These are phyloP conservation scores for Cardiospermum halicacabum DNA, from an alignment of 345 rosid genomes.

Conservation along the genomic window DNA sequence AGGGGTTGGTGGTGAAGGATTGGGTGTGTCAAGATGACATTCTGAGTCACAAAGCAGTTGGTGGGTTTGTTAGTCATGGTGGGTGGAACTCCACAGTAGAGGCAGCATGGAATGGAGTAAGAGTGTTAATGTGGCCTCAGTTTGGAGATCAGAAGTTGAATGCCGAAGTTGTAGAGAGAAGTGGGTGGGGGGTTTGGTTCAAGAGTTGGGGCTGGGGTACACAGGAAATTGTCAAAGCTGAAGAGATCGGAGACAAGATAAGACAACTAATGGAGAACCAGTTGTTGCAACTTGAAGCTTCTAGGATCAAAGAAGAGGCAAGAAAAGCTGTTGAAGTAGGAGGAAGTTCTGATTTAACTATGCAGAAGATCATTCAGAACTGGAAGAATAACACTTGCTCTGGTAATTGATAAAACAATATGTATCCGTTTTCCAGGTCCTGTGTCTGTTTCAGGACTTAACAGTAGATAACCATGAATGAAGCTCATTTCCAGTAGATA, in stretches of 20 bases:
- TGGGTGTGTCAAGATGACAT: constrained; percentile 43
- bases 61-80: constrained; percentile 37
- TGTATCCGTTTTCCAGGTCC: background rate
- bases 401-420: background rate
- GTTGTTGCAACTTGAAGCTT: constrained; percentile 16
- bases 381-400: background rate
- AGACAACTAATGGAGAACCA: constrained; percentile 29
- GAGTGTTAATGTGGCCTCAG: constrained; percentile 39
- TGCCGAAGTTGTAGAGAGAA: constrained; percentile 25
- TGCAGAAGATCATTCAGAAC: constrained; percentile 6
- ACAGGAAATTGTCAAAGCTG: constrained; percentile 22
- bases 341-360: constrained; percentile 18
- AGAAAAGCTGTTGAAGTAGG: constrained; percentile 25
- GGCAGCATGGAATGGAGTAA: constrained; percentile 35
- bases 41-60: constrained; percentile 28
- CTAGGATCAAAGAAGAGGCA: constrained; percentile 26
- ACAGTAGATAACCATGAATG: no score
- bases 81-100: constrained; percentile 52
- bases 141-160: constrained; percentile 44
- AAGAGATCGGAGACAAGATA: constrained; percentile 31
- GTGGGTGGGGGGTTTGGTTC: constrained; percentile 30
- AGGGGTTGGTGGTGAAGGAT: constrained; percentile 30
- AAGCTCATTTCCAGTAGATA: no score
- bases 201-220: constrained; percentile 30
- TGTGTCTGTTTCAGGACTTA: no score